Conservation (phyloP, 768 basidiomycete genomes). For the Hebeloma cylindrosporum region DNA sequence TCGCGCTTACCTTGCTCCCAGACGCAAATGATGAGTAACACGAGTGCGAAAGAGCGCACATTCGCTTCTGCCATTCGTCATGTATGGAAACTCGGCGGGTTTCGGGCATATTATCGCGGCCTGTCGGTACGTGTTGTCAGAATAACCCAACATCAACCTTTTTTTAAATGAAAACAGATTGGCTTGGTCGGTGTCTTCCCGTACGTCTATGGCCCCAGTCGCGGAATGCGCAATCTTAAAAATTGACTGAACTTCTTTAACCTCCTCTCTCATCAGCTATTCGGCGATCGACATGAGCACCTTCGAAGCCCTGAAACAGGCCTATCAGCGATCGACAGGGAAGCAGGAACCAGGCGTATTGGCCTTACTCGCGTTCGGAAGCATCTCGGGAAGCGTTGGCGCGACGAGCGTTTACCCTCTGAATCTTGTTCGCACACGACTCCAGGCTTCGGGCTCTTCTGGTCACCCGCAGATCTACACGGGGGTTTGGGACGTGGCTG, state of each 20-base stretch:
- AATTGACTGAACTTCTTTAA: neutral
- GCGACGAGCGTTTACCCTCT: slow-evolving; percentile 92
- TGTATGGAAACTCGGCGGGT: slow-evolving; percentile 77
- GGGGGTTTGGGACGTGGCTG: slow-evolving; percentile 82
- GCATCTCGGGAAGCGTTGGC: slow-evolving; percentile 90
- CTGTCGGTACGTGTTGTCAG: slow-evolving; percentile 71
- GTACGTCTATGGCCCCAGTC: slow-evolving; percentile 43
- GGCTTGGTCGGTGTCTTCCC: slow-evolving; percentile 97
- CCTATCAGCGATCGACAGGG: slow-evolving; percentile 83
- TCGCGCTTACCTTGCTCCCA: slow-evolving; percentile 20
- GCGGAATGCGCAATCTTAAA: neutral
- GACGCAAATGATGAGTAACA: slow-evolving; percentile 97
- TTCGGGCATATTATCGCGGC: slow-evolving; percentile 89
- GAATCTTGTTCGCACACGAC: slow-evolving; percentile 87
- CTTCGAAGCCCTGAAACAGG: slow-evolving; percentile 92
- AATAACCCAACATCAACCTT: too few relatives aligned
- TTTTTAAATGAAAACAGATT: slow-evolving; percentile 69
- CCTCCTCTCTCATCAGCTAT: slow-evolving; percentile 52
- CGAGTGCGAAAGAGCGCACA: slow-evolving; percentile 56
- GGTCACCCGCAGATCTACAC: slow-evolving; percentile 92
- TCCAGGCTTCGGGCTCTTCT: slow-evolving; percentile 95
- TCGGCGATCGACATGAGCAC: slow-evolving; percentile 98
- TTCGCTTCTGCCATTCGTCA: slow-evolving; percentile 63
- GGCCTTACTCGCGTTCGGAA: slow-evolving; percentile 87
- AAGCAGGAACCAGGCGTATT: slow-evolving; percentile 89